Conservation (phyloP, 257 asterid genomes). For the Nicotiana noctiflora region DNA sequence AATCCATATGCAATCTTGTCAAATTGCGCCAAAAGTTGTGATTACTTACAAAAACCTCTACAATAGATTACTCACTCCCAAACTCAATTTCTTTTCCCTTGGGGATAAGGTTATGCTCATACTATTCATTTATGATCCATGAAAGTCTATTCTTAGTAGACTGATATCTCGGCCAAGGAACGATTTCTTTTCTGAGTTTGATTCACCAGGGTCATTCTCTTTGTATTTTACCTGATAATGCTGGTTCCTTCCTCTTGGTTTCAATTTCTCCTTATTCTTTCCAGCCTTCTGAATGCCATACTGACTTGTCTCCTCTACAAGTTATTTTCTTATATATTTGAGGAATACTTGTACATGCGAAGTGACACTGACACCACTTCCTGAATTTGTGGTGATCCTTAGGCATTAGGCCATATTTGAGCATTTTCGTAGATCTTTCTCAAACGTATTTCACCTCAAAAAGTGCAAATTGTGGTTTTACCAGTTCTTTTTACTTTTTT, state of each 20-base stretch:
- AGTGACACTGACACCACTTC: not conserved
- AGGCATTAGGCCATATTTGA: not conserved
- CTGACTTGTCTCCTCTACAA: not conserved
- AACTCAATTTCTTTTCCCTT: not conserved
- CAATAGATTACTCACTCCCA: not conserved
- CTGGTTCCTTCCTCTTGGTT: not conserved
- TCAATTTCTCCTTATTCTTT: not conserved
- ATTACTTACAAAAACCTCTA: not conserved
- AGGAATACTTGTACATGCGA: not conserved
- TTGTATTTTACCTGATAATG: not conserved
- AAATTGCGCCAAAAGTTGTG: not conserved
- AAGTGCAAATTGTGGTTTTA: not conserved
- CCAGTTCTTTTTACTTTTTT: not conserved
- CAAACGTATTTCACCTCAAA: not conserved
- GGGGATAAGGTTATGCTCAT: no score
- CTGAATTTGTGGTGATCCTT: not conserved
- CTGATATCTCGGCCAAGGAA: not conserved
- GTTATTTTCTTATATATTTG: not conserved
- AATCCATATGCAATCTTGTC: not conserved
- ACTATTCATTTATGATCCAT: not conserved
- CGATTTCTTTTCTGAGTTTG: not conserved
- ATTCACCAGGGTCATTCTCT: not conserved
- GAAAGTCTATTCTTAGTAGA: not conserved
- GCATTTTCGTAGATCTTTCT: not conserved
- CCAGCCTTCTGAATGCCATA: not conserved